A percentile compares a stretch with the other conserved stretches of the same genome.
phyloP scores from a whole-genome alignment of 2,329 filamentous ascomycete genomes.

The Phoma herbarum region DNA sequence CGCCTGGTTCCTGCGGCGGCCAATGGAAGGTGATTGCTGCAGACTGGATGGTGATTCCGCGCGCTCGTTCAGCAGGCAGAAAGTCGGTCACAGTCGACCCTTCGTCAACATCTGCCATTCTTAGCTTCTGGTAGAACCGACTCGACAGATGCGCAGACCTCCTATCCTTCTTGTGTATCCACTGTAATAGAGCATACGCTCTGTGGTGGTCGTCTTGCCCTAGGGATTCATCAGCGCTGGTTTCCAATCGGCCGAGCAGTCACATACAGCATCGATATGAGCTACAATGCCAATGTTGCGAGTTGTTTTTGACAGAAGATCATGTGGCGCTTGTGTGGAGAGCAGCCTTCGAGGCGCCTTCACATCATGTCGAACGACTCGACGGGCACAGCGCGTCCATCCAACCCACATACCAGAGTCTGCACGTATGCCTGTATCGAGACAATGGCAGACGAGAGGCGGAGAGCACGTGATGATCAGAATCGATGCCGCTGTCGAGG shows the following conservation, averaged over 20 bases:
- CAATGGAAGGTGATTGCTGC: conserved; percentile 95
- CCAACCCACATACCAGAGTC: conserved; percentile 45
- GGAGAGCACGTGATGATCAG: conserved; percentile 39
- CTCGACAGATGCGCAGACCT: conserved; percentile 52
- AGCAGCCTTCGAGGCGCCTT: conserved; percentile 41
- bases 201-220: conserved; percentile 97
- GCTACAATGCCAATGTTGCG: conserved; percentile 98
- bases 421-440: conserved; percentile 19
- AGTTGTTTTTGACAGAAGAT: conserved; percentile 71
- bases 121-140: neutral
- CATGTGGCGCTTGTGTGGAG: conserved; percentile 33
- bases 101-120: conserved; percentile 78
- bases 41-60: conserved; percentile 97
- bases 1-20: conserved; percentile 68
- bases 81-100: conserved; percentile 98
- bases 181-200: conserved; percentile 98
- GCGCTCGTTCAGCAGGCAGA: conserved; percentile 86
- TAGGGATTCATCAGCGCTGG: conserved; percentile 34
- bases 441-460: conserved; percentile 9
- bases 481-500: conserved; percentile 22
- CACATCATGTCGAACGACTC: conserved; percentile 45
- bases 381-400: conserved; percentile 48
- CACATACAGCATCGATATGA: conserved; percentile 87
- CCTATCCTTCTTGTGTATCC: conserved; percentile 88
- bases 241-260: neutral